Conservation (phyloP, 192 early-diverging fungal species). For the Umbelopsis sp. region DNA sequence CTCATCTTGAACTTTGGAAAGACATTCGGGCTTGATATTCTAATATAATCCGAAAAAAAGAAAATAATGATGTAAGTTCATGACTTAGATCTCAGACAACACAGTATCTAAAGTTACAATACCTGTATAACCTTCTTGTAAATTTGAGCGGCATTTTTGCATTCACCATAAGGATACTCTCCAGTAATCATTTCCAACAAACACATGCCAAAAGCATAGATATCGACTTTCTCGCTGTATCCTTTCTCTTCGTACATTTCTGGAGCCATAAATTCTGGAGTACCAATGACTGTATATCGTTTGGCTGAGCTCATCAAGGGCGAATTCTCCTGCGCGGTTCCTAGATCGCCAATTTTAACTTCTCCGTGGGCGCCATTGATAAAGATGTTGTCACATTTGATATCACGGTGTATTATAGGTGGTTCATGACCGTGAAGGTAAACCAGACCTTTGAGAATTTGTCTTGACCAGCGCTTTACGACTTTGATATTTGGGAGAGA, state of each 20-base stretch:
- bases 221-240: constrained; percentile 87
- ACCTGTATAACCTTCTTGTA: constrained; percentile 67
- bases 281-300: constrained; percentile 81
- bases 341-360: constrained; percentile 87
- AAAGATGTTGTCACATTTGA: constrained; percentile 82
- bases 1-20: constrained; percentile 61
- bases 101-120: not conserved
- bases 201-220: constrained; percentile 92
- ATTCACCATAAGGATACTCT: constrained; percentile 87
- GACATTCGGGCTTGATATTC: constrained; percentile 72
- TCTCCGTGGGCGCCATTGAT: constrained; percentile 87
- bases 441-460: constrained; percentile 76
- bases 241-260: constrained; percentile 85
- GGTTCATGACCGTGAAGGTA: constrained; percentile 78
- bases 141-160: constrained; percentile 83
- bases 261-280: constrained; percentile 89
- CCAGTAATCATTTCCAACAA: constrained; percentile 69
- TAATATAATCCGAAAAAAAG: not conserved
- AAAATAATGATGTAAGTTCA: no score
- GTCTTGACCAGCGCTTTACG: constrained; percentile 77
- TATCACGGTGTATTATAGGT: constrained; percentile 81
- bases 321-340: constrained; percentile 62
- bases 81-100: no score
- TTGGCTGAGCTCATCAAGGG: constrained; percentile 74
- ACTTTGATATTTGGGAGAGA: constrained; percentile 70